phyloP scores from a whole-genome alignment of 2,329 filamentous ascomycete genomes.

The Penicillium sp. region DNA sequence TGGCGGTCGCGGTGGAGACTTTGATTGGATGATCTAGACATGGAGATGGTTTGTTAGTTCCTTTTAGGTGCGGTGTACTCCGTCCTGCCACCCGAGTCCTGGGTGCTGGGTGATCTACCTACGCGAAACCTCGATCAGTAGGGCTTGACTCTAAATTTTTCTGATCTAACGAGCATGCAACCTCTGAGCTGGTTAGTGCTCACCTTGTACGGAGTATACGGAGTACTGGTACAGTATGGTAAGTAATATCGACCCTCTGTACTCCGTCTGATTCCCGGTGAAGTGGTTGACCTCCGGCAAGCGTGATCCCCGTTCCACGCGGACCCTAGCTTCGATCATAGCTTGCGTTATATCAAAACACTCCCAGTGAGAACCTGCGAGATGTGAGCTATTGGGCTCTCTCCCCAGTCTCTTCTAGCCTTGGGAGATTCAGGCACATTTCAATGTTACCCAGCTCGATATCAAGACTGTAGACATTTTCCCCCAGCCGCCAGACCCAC shows the following conservation, averaged over 20 bases:
- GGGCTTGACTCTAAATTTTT: not conserved
- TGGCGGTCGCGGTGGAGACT: not conserved
- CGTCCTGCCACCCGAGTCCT: not conserved
- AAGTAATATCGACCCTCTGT: not conserved
- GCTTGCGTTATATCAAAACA: not conserved
- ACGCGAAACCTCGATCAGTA: not conserved
- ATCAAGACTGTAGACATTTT: conserved; percentile 5
- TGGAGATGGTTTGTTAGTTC: not conserved
- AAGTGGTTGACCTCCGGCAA: conserved; percentile 15
- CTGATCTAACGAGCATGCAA: not conserved
- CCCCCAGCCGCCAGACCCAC: conserved; percentile 11
- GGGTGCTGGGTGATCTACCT: not conserved
- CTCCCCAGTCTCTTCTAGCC: no score
- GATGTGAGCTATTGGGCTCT: no score
- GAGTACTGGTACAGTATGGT: not conserved
- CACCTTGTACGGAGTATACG: not conserved
- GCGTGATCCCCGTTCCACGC: conserved; percentile 14
- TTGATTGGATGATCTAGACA: not conserved
- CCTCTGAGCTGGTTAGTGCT: not conserved
- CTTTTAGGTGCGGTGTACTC: not conserved
- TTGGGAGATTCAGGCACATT: not conserved
- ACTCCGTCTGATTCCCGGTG: conserved; percentile 1
- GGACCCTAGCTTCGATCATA: conserved; percentile 14
- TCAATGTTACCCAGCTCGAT: not conserved
- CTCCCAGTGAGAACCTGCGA: no score